Conservation (phyloP, 2,329 filamentous ascomycete genomes). For the Alternaria gaisen region DNA sequence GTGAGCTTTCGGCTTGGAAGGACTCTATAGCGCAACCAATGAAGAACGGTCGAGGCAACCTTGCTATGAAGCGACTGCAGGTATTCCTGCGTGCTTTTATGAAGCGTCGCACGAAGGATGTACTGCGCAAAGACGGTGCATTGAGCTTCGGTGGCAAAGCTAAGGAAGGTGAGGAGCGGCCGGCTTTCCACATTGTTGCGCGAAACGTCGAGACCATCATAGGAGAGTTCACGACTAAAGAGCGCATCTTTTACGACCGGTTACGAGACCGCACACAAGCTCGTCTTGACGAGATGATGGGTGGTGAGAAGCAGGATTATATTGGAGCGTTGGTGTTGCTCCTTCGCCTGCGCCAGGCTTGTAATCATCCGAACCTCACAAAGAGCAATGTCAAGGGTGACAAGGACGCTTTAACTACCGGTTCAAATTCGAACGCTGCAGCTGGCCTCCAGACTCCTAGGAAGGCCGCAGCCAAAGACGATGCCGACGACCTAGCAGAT, state of each 20-base stretch:
- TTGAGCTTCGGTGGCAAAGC: slow-evolving; percentile 77
- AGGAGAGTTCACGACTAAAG: slow-evolving; percentile 79
- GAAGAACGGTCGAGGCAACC: slow-evolving; percentile 86
- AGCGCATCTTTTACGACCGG: slow-evolving; percentile 85
- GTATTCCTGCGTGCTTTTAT: slow-evolving; percentile 91
- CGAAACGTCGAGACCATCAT: slow-evolving; percentile 85
- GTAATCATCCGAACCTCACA: slow-evolving; percentile 91
- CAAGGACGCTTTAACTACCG: slow-evolving; percentile 80
- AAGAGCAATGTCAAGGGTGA: slow-evolving; percentile 87
- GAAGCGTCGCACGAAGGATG: slow-evolving; percentile 97
- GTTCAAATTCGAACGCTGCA: slow-evolving; percentile 56
- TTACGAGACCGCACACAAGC: slow-evolving; percentile 85
- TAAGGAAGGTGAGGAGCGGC: slow-evolving; percentile 64
- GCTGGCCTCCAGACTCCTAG: slow-evolving; percentile 45
- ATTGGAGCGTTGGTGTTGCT: slow-evolving; percentile 92
- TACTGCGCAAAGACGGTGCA: slow-evolving; percentile 87
- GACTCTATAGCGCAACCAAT: slow-evolving; percentile 89
- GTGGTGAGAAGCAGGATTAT: slow-evolving; percentile 80
- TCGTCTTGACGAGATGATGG: slow-evolving; percentile 89
- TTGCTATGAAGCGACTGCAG: slow-evolving; percentile 87
- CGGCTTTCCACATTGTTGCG: slow-evolving; percentile 88
- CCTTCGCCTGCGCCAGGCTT: slow-evolving; percentile 89
- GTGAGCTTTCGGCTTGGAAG: slow-evolving; percentile 86
- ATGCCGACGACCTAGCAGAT: slow-evolving; percentile 84
- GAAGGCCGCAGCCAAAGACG: slow-evolving; percentile 59